Base-by-base conservation (phyloP, 805 yeast species). In the Wickerhamomyces chaumierensis region DNA sequence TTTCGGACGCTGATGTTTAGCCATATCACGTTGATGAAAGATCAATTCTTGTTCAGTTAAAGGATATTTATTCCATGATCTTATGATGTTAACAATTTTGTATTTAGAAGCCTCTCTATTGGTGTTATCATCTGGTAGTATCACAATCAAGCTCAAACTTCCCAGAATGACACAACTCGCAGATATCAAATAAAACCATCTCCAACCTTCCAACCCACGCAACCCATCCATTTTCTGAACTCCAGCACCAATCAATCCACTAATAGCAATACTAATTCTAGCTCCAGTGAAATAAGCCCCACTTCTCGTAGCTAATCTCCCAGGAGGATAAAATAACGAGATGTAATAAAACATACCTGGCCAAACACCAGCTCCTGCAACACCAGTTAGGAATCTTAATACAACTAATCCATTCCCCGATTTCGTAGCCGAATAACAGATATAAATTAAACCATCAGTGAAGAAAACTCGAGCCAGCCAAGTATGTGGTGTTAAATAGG, bases 221-320 rank as follows among this genome's bases (percentile, higher is more conserved):
- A 48, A 60, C 42, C 78, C 79, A 54, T 85, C 88, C 74, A 85
- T 80, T 46, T 72, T 78, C 55, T 85, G 95, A 64, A 85, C 81
- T 0, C 94, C 94, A 3, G 95, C 95, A 39, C 82, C 73, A 13
- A 85, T 85, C 39, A 85, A 68, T 32, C 95, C 95, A 9, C 88
- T 87, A 8, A 76, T 90, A n/a, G 94, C 77, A 1, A 94, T 88
- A 34, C 88, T 77, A n/a, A 85, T 56, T 59, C 86, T 95, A 1
- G 95, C 94, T 16, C 95, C 95, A 2, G 95, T 85, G 58, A 80
- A 85, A 58, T 85, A 85, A 61, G 81, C 85, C 2, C 95, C 95
- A 45, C 86, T 81, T 53, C 95, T 66, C 45, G 73, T 70, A 2
- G 94, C 82, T 47, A 77, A 71, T 42, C 92, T 66, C 35, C 81